Base-by-base conservation (phyloP, 1,284 basidiomycete species). In the Fomitopsis palustris region DNA sequence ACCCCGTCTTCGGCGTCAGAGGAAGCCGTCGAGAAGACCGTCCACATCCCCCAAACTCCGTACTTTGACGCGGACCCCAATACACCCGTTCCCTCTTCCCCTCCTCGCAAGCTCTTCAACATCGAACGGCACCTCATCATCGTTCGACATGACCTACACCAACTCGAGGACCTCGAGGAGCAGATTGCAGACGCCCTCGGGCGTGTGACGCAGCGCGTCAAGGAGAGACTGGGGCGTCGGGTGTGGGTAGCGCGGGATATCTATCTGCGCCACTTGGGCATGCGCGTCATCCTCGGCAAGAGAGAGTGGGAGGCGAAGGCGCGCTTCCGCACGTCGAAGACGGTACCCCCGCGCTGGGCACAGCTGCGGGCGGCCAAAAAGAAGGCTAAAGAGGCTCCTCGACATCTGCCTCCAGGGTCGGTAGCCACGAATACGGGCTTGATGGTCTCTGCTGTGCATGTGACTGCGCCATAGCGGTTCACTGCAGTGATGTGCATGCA, bases 201-300 rank as follows among this genome's bases (percentile, higher is more conserved):
- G 6, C 81, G 87, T n/a, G 80, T 75, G 23, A 74, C 75, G 1
- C 81, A 85, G 60, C 81, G 88, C 25, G 57, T 83, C 19, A 89
- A 89, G 72, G 88, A 92, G 72, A 77, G 81, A 31, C 72, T 90
- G 14, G 87, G 87, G 3, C 81, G 90, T 16, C 82, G 90, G 19
- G 82, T 92, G 3, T 91, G 87, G 88, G 68, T 61, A 8, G 76
- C 70, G 31, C 83, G 82, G 69, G 74, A 83, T 58, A 64, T 91
- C 3, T 92, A 79, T 64, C 54, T 90, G 51, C 69, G 67, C 23
- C 66, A 69, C 19, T 62, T 64, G n/a, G 57, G 55, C 4, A 10
- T 54, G 17, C 77, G 80, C 27, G 59, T 68, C 10, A 37, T 60
- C 10, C 59, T 81, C 23, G 62, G 69, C 21, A 72, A 72, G 43